phyloP scores from a whole-genome alignment of 1,139 yeast genomes.

The Pneumocystis jirovecii region DNA sequence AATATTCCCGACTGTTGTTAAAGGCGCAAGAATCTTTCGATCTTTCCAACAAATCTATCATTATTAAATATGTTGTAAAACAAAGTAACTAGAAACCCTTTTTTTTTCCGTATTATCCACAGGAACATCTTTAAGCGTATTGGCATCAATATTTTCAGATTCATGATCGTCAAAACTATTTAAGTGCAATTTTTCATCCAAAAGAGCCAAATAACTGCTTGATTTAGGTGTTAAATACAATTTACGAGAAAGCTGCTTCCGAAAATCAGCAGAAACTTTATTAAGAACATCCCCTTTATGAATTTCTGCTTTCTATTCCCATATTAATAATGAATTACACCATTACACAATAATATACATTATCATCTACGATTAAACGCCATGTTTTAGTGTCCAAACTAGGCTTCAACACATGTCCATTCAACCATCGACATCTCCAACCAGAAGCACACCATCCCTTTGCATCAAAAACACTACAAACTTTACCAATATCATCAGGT shows the following conservation, averaged over 20 bases:
- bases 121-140: slow-evolving; percentile 16
- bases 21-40: slow-evolving; percentile 83
- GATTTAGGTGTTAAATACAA: slow-evolving; percentile 6
- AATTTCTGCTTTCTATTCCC: slow-evolving; percentile 30
- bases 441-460: slow-evolving; percentile 90
- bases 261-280: slow-evolving; percentile 38
- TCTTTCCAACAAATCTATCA: slow-evolving; percentile 38
- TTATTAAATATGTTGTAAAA: slow-evolving; percentile 1
- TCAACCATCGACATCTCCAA: slow-evolving; percentile 80
- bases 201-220: slow-evolving; percentile 5
- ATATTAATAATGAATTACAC: slow-evolving; percentile 26
- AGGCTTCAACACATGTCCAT: slow-evolving; percentile 8
- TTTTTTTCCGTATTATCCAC: slow-evolving; percentile 25
- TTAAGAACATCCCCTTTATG: slow-evolving; percentile 48
- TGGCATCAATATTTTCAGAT: slow-evolving; percentile 6
- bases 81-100: slow-evolving; percentile 30
- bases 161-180: slow-evolving; percentile 11
- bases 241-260: slow-evolving; percentile 37
- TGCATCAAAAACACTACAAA: slow-evolving; percentile 70
- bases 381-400: not conserved
- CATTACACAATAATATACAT: slow-evolving; percentile 47
- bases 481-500: slow-evolving; percentile 54
- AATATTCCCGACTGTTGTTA: slow-evolving; percentile 92
- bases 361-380: not conserved
- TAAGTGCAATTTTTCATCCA: slow-evolving; percentile 14